phyloP scores from a whole-genome alignment of 2,329 filamentous ascomycete species.

The Hypoxylon sp. region DNA sequence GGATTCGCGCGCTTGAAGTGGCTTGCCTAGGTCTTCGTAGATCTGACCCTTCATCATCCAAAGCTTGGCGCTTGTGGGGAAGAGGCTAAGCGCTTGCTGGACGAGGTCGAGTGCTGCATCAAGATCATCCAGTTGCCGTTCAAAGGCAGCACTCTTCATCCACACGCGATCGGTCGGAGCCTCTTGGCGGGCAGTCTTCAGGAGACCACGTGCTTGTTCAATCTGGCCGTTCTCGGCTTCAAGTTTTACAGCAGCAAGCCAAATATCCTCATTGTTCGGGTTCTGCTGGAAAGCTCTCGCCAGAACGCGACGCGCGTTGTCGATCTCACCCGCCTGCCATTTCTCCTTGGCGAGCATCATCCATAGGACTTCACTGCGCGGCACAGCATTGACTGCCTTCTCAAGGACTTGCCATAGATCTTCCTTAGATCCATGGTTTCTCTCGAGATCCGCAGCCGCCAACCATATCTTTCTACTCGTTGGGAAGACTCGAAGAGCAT shows the following conservation, averaged over 20 bases:
- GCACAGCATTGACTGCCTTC: slow-evolving; percentile 92
- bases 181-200: slow-evolving; percentile 83
- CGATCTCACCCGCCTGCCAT: slow-evolving; percentile 86
- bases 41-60: slow-evolving; percentile 99
- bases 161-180: slow-evolving; percentile 96
- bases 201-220: slow-evolving; percentile 81
- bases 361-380: slow-evolving; percentile 91
- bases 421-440: slow-evolving; percentile 85
- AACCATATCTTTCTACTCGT: slow-evolving; percentile 90
- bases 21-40: slow-evolving; percentile 83
- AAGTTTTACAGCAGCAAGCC: slow-evolving; percentile 94
- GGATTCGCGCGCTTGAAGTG: slow-evolving; percentile 86
- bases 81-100: slow-evolving; percentile 84
- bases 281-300: slow-evolving; percentile 93
- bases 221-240: slow-evolving; percentile 89
- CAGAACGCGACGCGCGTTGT: slow-evolving; percentile 85
- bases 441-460: slow-evolving; percentile 88
- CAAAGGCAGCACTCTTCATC: slow-evolving; percentile 95
- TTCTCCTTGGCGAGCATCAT: slow-evolving; percentile 96
- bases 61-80: slow-evolving; percentile 85
- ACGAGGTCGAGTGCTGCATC: slow-evolving; percentile 87
- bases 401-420: slow-evolving; percentile 86
- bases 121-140: slow-evolving; percentile 80
- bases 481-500: slow-evolving; percentile 87
- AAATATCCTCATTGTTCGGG: slow-evolving; percentile 97